phyloP scores from a whole-genome alignment of 1,284 basidiomycete genomes.

The Cutaneotrichosporon cutaneum region DNA sequence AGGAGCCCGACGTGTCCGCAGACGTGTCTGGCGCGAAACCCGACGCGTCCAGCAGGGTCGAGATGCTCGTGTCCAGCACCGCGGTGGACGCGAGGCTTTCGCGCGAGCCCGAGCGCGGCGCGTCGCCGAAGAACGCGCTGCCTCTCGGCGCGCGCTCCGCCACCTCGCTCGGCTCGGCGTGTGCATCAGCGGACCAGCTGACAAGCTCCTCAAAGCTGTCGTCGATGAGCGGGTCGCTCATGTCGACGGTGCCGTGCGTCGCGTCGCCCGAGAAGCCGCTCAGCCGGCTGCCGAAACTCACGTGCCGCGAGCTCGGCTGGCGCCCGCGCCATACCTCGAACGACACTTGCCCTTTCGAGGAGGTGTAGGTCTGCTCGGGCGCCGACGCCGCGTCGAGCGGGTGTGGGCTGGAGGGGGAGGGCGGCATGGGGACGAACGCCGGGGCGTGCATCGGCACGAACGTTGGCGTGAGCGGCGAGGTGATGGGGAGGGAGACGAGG shows the following conservation, averaged over 20 bases:
- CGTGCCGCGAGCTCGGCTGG: background rate
- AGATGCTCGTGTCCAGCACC: background rate
- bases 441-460: background rate
- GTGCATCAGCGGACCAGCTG: background rate
- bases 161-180: background rate
- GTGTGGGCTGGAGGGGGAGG: background rate
- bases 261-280: background rate
- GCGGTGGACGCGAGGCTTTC: background rate
- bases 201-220: background rate
- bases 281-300: background rate
- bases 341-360: background rate
- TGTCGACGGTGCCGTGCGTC: background rate
- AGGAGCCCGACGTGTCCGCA: background rate
- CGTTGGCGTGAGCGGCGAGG: conserved; percentile 1
- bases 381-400: background rate
- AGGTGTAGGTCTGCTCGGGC: background rate
- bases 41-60: background rate
- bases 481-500: background rate
- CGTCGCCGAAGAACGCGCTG: conserved; percentile 1
- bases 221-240: background rate
- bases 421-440: background rate
- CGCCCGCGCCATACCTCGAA: background rate
- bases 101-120: background rate
- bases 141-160: background rate
- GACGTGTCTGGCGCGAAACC: too few species aligned